Percentiles rank a stretch among this genome's conserved stretches.
phyloP scores from a whole-genome alignment of 106 monocot genomes.

The Allium sativum region DNA sequence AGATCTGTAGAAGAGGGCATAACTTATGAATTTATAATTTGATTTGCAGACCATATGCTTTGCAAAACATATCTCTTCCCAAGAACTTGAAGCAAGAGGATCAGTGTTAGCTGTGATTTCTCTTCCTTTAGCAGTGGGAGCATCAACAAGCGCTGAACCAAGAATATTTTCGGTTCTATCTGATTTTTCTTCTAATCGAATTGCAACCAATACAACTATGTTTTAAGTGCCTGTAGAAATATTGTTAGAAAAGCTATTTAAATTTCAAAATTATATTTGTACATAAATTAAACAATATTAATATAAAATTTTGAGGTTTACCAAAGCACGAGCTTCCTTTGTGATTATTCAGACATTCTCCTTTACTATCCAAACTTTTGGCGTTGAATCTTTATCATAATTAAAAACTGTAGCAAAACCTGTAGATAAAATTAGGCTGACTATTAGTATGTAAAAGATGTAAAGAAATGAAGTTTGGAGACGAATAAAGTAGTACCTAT shows the following conservation, averaged over 20 bases:
- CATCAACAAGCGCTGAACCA: slow-evolving; percentile 26
- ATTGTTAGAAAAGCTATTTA: not conserved
- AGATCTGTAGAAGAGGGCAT: slow-evolving; percentile 20
- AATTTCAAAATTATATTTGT: too few species aligned
- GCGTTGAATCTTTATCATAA: slow-evolving; percentile 69
- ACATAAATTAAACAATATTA: too few species aligned
- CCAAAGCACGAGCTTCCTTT: slow-evolving; percentile 40
- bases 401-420: slow-evolving; percentile 61
- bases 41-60: too few species aligned
- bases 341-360: slow-evolving; percentile 59
- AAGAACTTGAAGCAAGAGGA: slow-evolving; percentile 49
- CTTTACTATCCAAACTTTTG: slow-evolving; percentile 65
- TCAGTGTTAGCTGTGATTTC: slow-evolving; percentile 10
- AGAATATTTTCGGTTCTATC: slow-evolving; percentile 41
- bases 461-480: slow-evolving; percentile 5
- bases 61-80: slow-evolving; percentile 35
- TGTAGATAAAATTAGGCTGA: slow-evolving; percentile 7
- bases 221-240: slow-evolving; percentile 38
- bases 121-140: slow-evolving; percentile 17
- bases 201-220: slow-evolving; percentile 34
- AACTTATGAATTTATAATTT: not conserved
- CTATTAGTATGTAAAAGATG: not conserved
- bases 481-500: slow-evolving; percentile 27
- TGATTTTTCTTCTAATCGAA: slow-evolving; percentile 46
- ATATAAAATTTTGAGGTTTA: slow-evolving; percentile 5